These are phyloP conservation scores for Biancaea sappan DNA, from an alignment of 306 rosid species.

Conservation along the genomic window DNA sequence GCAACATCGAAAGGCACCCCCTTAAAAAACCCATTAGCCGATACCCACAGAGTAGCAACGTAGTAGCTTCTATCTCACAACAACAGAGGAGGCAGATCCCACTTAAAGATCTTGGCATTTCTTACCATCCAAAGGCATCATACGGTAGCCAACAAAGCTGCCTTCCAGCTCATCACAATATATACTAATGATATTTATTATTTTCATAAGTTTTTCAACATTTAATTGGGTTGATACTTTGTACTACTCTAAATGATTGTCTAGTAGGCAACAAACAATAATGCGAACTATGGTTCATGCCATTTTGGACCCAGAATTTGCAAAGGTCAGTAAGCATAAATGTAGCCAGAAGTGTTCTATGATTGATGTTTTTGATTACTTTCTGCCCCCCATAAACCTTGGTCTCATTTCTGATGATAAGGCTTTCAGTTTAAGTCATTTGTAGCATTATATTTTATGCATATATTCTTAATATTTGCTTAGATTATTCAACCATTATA, in stretches of 20 bases:
- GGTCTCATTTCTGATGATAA: no score
- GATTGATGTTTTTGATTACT: no score
- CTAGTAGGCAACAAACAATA: not conserved
- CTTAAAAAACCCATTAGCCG: no score
- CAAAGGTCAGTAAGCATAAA: not conserved
- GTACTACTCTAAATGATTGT: not conserved
- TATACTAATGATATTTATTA: not conserved
- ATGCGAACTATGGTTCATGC: not conserved
- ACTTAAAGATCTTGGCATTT: no score
- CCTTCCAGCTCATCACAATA: no score
- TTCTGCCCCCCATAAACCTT: no score
- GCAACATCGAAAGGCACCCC: no score
- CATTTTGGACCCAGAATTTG: not conserved
- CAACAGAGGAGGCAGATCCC: no score
- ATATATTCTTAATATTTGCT: not conserved
- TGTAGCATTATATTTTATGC: not conserved
- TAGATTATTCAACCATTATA: not conserved
- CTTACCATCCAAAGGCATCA: no score
- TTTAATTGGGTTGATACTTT: not conserved
- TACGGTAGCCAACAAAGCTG: no score
- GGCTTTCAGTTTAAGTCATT: not conserved
- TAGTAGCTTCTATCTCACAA: no score
- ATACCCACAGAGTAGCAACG: no score
- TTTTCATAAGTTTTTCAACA: not conserved
- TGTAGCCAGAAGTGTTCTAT: not conserved